Evolutionary conservation across 1,284 basidiomycete genomes (phyloP), one percentile per base, ranked within the genome.

Genomic region (Caloboletus firmus): DNA sequence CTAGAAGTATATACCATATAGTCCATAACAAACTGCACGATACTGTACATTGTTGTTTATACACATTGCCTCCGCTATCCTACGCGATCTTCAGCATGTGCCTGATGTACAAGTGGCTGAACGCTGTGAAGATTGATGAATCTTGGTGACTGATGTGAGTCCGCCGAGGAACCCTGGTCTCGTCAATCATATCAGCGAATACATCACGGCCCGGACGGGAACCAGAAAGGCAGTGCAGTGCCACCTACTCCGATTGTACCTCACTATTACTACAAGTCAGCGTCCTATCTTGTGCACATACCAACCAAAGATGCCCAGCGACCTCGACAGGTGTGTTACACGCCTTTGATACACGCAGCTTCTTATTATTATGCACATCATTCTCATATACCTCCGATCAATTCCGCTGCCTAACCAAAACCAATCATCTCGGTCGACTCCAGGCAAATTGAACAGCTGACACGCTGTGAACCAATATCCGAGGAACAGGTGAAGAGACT

Each of bases 401-500:
- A 57, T 50, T 39, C 46, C 22, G 39, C 52, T 53, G 43, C 51
- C 45, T 37, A 43, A 57, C 54, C 54, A 24, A 40, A 59, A 49
- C 47, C 10, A 17, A 43, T 46, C 44, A 36, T 62, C 51, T 48
- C 56, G 51, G 39, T 36, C 54, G 26, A 49, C 49, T 24, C 54
- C 46, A 85, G 89, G 66, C 92, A 95, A 78, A 94, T 95, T 57
- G 89, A 88, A 62, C 93, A 95, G 71, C 83, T 97, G 48, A 84
- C 86, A 68, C 85, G 89, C 60, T 97, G 95, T 75, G 92, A 96
- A 68, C 88, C 89, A 53, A 95, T 98, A 63, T 91, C 93, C 20
- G 95, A 98, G 72, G 87, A 91, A 57, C 86, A 95, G 63, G 95
- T 97, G 59, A 95, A 96, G 69, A 81, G 89, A 63, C 80, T 99